phyloP scores from a whole-genome alignment of 495 filamentous ascomycete species.

The Penicillium egyptiacum region DNA sequence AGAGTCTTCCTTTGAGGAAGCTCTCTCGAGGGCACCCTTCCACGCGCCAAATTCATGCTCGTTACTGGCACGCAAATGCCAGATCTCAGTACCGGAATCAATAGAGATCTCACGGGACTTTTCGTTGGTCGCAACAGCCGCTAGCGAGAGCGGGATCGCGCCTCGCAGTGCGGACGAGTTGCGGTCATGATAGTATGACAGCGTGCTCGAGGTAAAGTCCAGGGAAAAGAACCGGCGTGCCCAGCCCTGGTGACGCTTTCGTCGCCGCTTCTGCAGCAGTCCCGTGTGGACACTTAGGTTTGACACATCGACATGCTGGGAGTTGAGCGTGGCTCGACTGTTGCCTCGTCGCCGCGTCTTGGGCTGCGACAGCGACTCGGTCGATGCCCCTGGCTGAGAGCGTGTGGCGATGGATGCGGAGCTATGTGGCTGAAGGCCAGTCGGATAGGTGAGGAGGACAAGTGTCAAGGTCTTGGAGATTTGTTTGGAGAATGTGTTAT shows the following conservation, averaged over 20 bases:
- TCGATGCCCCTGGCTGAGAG: constrained; percentile 29
- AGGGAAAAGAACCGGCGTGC: constrained; percentile 92
- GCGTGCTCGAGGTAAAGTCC: constrained; percentile 84
- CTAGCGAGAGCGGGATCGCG: constrained; percentile 86
- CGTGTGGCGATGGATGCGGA: constrained; percentile 45
- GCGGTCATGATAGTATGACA: constrained; percentile 93
- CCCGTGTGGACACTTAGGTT: constrained; percentile 63
- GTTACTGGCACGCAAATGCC: constrained; percentile 87
- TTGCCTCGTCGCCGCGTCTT: constrained; percentile 38
- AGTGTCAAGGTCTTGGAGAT: constrained; percentile 92
- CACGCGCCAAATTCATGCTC: constrained; percentile 82
- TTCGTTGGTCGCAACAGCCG: constrained; percentile 85
- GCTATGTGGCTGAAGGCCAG: constrained; percentile 70
- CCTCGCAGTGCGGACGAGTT: constrained; percentile 88
- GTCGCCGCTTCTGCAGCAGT: constrained; percentile 78
- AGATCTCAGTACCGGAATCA: constrained; percentile 94
- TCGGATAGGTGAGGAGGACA: constrained; percentile 90
- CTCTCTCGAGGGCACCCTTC: constrained; percentile 80
- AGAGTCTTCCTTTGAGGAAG: constrained; percentile 47
- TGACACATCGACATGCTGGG: constrained; percentile 28
- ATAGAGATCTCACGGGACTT: constrained; percentile 88
- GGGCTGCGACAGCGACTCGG: constrained; percentile 35
- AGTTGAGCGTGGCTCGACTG: constrained; percentile 31
- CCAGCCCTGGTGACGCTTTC: constrained; percentile 92
- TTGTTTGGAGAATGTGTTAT: constrained; percentile 98